These are phyloP conservation scores for Oryza punctata DNA, from an alignment of 176 grass and related monocot species.

Conservation along the genomic window DNA sequence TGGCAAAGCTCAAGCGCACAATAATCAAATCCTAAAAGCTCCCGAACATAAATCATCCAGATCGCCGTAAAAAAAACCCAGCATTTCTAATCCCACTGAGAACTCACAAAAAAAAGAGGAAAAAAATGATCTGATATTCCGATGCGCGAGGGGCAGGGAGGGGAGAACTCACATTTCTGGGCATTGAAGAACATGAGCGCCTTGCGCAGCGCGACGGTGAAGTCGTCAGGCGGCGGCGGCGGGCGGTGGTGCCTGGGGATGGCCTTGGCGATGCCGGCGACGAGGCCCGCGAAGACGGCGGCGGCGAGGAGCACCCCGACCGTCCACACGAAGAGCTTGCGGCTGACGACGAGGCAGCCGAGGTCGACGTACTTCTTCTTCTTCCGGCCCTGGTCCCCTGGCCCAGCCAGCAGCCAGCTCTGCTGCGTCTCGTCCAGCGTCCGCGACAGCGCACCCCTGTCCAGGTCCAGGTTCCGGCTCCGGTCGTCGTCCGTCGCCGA, in stretches of 20 bases:
- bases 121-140: too few relatives aligned
- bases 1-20: background rate
- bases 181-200: slow-evolving; percentile 97
- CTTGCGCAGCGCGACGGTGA: slow-evolving; percentile 80
- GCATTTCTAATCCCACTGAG: background rate
- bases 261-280: slow-evolving; percentile 71
- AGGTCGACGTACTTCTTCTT: slow-evolving; percentile 90
- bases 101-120: background rate
- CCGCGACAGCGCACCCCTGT: slow-evolving; percentile 76
- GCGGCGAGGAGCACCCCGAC: slow-evolving; percentile 61
- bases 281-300: slow-evolving; percentile 56
- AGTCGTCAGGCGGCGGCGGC: slow-evolving; percentile 68
- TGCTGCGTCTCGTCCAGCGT: slow-evolving; percentile 94
- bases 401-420: slow-evolving; percentile 90
- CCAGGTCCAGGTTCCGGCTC: slow-evolving; percentile 89
- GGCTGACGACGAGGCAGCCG: slow-evolving; percentile 87
- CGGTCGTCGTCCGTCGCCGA: slow-evolving; percentile 96
- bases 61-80: background rate
- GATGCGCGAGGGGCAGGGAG: too few relatives aligned
- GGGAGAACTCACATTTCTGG: slow-evolving; percentile 73
- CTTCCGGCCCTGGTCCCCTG: slow-evolving; percentile 76
- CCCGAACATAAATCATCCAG: background rate
- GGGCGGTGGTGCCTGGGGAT: slow-evolving; percentile 60
- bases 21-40: slow-evolving; percentile 12
- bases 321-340: slow-evolving; percentile 75